These are phyloP conservation scores for Coniochaeta sp. DNA, from an alignment of 2,329 filamentous ascomycete species.

Conservation along the genomic window DNA sequence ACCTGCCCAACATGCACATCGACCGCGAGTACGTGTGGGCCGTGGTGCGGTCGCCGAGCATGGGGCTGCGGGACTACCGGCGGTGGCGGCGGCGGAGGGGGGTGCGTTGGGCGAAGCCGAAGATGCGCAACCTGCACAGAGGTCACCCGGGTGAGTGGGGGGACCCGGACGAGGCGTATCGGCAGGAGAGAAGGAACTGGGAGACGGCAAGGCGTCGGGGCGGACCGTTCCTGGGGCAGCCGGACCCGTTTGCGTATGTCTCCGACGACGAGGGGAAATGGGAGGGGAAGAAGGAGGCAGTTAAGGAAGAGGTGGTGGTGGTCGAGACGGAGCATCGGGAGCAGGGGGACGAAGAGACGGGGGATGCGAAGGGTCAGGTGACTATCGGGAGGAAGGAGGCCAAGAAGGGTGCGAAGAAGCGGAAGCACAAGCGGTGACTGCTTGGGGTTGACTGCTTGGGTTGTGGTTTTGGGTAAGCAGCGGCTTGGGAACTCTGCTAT, in stretches of 20 bases:
- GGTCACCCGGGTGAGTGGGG: no score
- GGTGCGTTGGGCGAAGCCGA: not conserved
- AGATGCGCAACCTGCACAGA: no score
- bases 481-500: no score
- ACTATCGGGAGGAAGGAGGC: not conserved
- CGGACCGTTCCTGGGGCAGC: not conserved
- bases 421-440: not conserved
- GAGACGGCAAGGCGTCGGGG: not conserved
- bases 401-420: not conserved
- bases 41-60: not conserved
- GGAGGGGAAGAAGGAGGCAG: not conserved
- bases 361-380: not conserved
- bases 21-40: not conserved
- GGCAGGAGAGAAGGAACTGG: not conserved
- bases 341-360: not conserved
- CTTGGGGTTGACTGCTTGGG: no score
- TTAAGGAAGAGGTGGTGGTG: not conserved
- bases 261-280: not conserved
- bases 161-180: not conserved
- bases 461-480: no score
- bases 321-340: not conserved
- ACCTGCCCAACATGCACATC: not conserved
- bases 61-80: not conserved
- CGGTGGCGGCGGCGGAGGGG: not conserved
- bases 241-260: not conserved